Evolutionary conservation across 768 basidiomycete genomes (phyloP).

Genomic region (Goffeauzyma gilvescens): DNA sequence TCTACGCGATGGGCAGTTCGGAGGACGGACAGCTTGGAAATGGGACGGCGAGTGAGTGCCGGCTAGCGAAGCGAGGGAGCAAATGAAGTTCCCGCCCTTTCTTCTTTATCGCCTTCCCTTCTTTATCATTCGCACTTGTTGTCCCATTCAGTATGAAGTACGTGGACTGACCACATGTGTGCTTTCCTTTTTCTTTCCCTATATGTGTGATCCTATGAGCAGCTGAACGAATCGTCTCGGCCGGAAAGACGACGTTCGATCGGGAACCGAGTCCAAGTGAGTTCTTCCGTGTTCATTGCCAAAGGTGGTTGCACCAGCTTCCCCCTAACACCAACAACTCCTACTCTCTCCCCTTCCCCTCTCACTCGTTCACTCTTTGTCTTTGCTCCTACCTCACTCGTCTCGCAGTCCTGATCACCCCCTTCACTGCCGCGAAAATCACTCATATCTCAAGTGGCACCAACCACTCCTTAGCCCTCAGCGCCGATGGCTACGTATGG

Average conservation of each 20-base stretch:
- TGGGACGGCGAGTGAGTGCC: conserved; percentile 56
- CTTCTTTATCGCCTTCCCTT: too few relatives aligned
- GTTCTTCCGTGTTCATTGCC: too few relatives aligned
- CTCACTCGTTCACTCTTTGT: background rate
- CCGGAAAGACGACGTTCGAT: conserved; percentile 67
- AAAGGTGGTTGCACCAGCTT: conserved; percentile 20
- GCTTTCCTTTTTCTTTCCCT: background rate
- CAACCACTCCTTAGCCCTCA: conserved; percentile 69
- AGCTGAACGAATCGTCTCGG: conserved; percentile 59
- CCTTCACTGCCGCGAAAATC: conserved; percentile 55
- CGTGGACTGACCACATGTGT: too few relatives aligned
- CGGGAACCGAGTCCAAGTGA: conserved; percentile 38
- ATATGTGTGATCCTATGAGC: background rate
- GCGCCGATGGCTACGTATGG: conserved; percentile 37
- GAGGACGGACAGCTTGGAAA: conserved; percentile 88
- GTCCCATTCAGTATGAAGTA: too few relatives aligned
- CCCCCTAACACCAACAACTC: conserved; percentile 41
- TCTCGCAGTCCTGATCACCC: conserved; percentile 46
- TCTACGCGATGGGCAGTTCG: conserved; percentile 75
- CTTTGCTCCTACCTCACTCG: conserved; percentile 7
- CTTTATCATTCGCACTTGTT: too few relatives aligned
- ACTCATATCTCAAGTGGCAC: conserved; percentile 65
- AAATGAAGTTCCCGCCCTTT: too few relatives aligned
- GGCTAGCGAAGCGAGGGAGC: background rate
- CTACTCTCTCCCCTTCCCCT: background rate